These are phyloP conservation scores for Hansenula anomala DNA, from an alignment of 1,139 yeast species.

Conservation along the genomic window DNA sequence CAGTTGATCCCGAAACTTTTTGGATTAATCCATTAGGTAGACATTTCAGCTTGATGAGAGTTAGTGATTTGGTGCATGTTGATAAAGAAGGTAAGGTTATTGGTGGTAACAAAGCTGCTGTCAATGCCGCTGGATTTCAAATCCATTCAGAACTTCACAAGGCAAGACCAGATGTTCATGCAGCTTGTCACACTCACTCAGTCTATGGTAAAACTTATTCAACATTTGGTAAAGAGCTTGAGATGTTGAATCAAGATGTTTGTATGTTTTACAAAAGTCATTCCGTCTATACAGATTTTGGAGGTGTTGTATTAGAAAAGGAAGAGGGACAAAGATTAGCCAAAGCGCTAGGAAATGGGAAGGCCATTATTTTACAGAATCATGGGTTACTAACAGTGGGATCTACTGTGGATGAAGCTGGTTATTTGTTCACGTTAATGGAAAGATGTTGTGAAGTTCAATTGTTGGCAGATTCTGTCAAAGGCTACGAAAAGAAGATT, in stretches of 20 bases:
- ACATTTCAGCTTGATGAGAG: slow-evolving; percentile 66
- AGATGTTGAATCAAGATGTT: slow-evolving; percentile 78
- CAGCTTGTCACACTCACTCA: slow-evolving; percentile 82
- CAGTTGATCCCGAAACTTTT: slow-evolving; percentile 63
- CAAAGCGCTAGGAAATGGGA: slow-evolving; percentile 52
- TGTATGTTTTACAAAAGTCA: slow-evolving; percentile 66
- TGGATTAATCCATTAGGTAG: slow-evolving; percentile 79
- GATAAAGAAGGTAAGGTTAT: slow-evolving; percentile 67
- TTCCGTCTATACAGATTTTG: slow-evolving; percentile 62
- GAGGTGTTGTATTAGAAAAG: slow-evolving; percentile 76
- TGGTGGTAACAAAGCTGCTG: slow-evolving; percentile 62
- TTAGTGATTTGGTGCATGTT: slow-evolving; percentile 71
- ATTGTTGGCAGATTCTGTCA: slow-evolving; percentile 45
- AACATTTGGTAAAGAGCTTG: slow-evolving; percentile 64
- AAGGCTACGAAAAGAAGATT: neutral
- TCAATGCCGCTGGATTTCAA: slow-evolving; percentile 77
- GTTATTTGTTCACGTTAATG: slow-evolving; percentile 61
- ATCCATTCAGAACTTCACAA: slow-evolving; percentile 75
- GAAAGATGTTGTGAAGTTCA: slow-evolving; percentile 74
- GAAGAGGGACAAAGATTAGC: slow-evolving; percentile 70
- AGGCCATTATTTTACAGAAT: slow-evolving; percentile 65
- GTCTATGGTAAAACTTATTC: slow-evolving; percentile 72
- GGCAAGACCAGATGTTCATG: slow-evolving; percentile 74
- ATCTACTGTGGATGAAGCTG: slow-evolving; percentile 77
- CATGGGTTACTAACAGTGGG: slow-evolving; percentile 82